Base-by-base conservation (phyloP, 2,329 filamentous ascomycete species). In the Leptographium lundbergii region DNA sequence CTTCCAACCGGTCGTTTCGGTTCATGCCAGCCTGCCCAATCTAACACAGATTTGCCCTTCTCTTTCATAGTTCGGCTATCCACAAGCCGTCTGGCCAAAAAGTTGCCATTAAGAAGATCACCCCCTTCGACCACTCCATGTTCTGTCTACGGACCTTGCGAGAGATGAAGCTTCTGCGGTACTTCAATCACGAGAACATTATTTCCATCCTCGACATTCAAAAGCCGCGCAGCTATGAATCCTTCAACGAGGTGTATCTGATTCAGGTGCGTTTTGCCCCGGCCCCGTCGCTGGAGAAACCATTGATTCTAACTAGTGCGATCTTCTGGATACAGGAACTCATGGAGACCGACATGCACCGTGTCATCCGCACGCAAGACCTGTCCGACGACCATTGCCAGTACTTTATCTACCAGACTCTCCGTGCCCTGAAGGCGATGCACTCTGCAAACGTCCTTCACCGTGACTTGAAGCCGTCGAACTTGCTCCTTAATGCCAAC, bases 131-230 rank as follows among this genome's bases (percentile, higher is more conserved):
- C 70, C 94, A 97, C 73, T 96, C 91, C 71, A 96, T 96, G 91
- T 96, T 96, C 80, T 96, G 92, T 73, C 77, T 99, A 68, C 82
- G 94, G 72, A 99, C 94, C 1, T 79, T 99, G 65, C 91, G 94
- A 73, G 94, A 99, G 77, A 99, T 99, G 94, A 99, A 99, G 82
- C 81, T 99, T 60, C 78, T 99, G 69, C 84, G 94, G 68, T 97
- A 99, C 76, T 99, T 99, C 80, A 99, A 97, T 77, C 94, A 99
- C 72, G 94, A 99, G 76, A 99, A 99, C 75, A 97, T 99, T 77
- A 99, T 99, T 71, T 97, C 91, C 57, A 99, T 99, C 67, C 85
- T 99, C 66, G 94, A 99, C 72, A 99, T 99, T 67, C 94, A 99
- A 76, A 96, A 96, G 77, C 94, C 94, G 50, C 84, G 92, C 68